Evolutionary conservation across 768 basidiomycete species (phyloP).

Genomic region (Pisolithus albus): DNA sequence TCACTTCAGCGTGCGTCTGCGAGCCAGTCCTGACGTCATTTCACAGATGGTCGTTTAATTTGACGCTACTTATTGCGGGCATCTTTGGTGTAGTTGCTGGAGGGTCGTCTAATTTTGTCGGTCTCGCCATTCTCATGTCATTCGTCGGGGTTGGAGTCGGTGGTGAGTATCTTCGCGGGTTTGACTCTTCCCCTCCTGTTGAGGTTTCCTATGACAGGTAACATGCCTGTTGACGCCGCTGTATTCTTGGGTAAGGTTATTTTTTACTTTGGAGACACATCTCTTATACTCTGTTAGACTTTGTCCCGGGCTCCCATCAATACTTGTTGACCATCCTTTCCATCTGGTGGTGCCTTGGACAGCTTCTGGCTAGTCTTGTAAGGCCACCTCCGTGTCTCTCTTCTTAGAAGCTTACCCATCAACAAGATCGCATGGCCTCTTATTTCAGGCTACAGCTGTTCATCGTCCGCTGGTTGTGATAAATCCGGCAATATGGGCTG

Average conservation of each 20-base stretch:
- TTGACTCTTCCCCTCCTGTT: background rate
- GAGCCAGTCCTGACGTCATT: background rate
- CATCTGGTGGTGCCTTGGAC: conserved; percentile 55
- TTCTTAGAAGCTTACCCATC: background rate
- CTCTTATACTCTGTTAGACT: conserved; percentile 30
- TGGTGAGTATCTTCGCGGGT: conserved; percentile 18
- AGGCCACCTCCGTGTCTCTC: background rate
- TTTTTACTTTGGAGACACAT: background rate
- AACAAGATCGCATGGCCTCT: conserved; percentile 54
- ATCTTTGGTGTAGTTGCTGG: conserved; percentile 48
- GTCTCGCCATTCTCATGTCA: conserved; percentile 42
- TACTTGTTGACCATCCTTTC: conserved; percentile 52
- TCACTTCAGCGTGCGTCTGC: background rate
- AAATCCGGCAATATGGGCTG: conserved; percentile 54
- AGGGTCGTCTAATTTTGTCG: conserved; percentile 39
- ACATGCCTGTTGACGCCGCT: conserved; percentile 49
- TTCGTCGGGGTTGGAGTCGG: conserved; percentile 44
- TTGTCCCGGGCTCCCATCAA: conserved; percentile 47
- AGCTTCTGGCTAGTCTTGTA: conserved; percentile 43
- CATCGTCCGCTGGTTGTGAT: conserved; percentile 28
- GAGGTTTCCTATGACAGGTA: conserved; percentile 26
- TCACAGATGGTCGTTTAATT: conserved; percentile 44
- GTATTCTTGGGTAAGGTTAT: conserved; percentile 39
- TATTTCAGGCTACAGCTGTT: conserved; percentile 49
- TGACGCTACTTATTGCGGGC: conserved; percentile 48